Base-by-base conservation (phyloP, 352 stramenopile species). In the Blastocystis sp. region DNA sequence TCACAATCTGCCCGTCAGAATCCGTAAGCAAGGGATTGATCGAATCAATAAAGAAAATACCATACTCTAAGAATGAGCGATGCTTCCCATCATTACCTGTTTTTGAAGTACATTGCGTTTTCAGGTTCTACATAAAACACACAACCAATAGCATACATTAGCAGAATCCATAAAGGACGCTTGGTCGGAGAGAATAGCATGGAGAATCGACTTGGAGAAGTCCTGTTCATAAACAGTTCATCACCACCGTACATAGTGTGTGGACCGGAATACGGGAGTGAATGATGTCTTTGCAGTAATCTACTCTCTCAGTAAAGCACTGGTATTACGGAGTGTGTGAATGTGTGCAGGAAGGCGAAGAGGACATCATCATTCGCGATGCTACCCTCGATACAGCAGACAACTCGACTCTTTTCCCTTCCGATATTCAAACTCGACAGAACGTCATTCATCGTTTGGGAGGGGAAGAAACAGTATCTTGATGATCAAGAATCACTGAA, bases 401-500 rank as follows among this genome's bases (percentile, higher is more conserved):
- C 14, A 71, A 48, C 14, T 11, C 7, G 8, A 9, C 59, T 18
- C 59, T 38, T 71, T 14, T 44, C 59, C 32, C n/a, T 11, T 14
- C 59, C 11, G 8, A 44, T 38, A 44, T 42, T 27, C 4, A 71
- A 0, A 7, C 11, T 38, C 16, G 21, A 18, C 8, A 71, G 11
- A 38, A 71, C 7, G n/a, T 11, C 38, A 29, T 71, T 44, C 59
- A 71, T 71, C 32, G 18, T 42, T 27, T 49, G 8, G 16, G 59
- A 44, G 8, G n/a, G 14, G n/a, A 18, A 29, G 8, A 21, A 32
- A 64, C 54, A 36, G 29, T 36, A 29, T 18, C 29, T 36, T 64
- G 57, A 18, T 36, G 21, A 59, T 48, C n/a, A 75, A n/a, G 27
- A 53, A 75, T 51, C 38, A 75, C 64, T 75, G 0, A 53, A 75